A percentile compares a stretch with the other conserved stretches of the same genome.
These are phyloP conservation scores for Ophiorrhiza pumila DNA, from an alignment of 257 asterid genomes.

Conservation along the genomic window DNA sequence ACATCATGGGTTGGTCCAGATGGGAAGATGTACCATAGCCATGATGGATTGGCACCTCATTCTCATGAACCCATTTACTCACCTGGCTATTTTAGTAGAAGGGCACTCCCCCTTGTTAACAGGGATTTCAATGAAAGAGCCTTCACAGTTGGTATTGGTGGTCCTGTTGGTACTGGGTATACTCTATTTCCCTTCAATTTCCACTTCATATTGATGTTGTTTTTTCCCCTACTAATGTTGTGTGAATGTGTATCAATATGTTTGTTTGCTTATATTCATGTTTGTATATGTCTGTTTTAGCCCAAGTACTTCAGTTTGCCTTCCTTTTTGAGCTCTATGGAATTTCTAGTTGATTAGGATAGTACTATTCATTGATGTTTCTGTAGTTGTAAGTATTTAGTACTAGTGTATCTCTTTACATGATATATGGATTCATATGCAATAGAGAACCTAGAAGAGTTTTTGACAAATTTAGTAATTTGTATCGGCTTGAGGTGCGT, in stretches of 20 bases:
- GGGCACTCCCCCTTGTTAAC: constrained; percentile 75
- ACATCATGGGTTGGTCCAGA: constrained; percentile 66
- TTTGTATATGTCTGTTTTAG: not conserved
- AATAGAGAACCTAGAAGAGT: not conserved
- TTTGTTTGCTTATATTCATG: not conserved
- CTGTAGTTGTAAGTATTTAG: not conserved
- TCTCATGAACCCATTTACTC: constrained; percentile 85
- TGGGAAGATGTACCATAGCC: constrained; percentile 90
- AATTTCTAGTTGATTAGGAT: not conserved
- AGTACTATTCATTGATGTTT: not conserved
- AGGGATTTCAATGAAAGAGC: constrained; percentile 84
- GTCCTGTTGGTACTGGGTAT: constrained; percentile 98
- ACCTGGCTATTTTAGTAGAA: constrained; percentile 82
- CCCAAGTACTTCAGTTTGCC: not conserved
- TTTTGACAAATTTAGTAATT: not conserved
- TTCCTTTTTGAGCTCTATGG: not conserved
- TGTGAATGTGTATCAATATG: not conserved
- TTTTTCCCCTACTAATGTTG: not conserved
- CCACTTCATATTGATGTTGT: not conserved
- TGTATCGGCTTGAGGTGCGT: not conserved
- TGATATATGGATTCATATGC: not conserved
- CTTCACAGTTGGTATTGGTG: constrained; percentile 95
- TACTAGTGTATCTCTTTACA: not conserved
- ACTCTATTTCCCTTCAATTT: not conserved
- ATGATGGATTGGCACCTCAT: constrained; percentile 95